Percentiles rank a stretch among this genome's conserved stretches.
phyloP scores from a whole-genome alignment of 192 early-diverging fungal species.

The Backusella parvicylindrica region DNA sequence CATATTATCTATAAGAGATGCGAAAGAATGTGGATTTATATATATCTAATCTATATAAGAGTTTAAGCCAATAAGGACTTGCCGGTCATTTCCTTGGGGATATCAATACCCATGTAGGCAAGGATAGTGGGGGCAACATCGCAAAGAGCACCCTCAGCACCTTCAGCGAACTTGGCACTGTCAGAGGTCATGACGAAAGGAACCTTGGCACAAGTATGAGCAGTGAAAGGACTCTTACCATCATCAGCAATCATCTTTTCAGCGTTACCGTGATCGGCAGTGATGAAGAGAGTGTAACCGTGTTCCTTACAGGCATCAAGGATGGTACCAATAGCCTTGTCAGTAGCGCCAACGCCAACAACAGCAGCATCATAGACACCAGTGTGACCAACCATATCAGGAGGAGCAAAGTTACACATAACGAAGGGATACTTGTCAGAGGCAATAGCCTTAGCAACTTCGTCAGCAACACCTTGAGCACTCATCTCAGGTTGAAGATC shows the following conservation, averaged over 20 bases:
- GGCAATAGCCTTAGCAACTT: constrained; percentile 80
- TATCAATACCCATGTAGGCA: constrained; percentile 83
- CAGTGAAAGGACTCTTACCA: constrained; percentile 86
- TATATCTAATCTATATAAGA: background rate
- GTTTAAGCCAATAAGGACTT: constrained; percentile 49
- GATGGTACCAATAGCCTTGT: constrained; percentile 91
- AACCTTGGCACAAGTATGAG: constrained; percentile 88
- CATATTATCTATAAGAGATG: background rate
- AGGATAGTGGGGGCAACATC: constrained; percentile 98
- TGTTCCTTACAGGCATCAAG: constrained; percentile 88
- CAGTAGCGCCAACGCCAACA: constrained; percentile 91
- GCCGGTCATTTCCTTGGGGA: constrained; percentile 97
- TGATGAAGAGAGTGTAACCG: constrained; percentile 91
- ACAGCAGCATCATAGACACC: constrained; percentile 91
- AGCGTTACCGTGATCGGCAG: constrained; percentile 99
- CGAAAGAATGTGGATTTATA: background rate
- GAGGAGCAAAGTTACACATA: constrained; percentile 99
- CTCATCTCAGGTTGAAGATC: constrained; percentile 97
- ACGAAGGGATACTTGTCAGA: constrained; percentile 85
- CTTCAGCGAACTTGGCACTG: constrained; percentile 49
- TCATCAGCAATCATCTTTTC: constrained; percentile 96
- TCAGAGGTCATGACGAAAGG: constrained; percentile 87
- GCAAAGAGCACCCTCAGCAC: constrained; percentile 71
- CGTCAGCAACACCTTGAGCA: constrained; percentile 81
- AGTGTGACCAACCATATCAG: constrained; percentile 98